Base-by-base conservation (phyloP, 192 early-diverging fungal species). In the Pecoramyces ruminantium region DNA sequence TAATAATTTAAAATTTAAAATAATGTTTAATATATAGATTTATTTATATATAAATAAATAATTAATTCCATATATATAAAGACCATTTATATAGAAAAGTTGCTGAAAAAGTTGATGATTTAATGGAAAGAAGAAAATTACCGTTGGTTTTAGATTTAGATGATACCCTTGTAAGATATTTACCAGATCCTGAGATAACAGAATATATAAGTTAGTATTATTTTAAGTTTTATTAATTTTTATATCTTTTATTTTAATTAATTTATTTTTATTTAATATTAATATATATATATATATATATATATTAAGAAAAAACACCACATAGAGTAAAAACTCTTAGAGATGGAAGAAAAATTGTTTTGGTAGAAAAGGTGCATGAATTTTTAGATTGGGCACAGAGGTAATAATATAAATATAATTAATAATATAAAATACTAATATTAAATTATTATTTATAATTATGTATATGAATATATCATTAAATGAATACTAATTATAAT, bases 131-230 rank as follows among this genome's bases (percentile, higher is more conserved):
- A 27, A 83, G 91, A 77, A 86, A 86, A 40, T 82, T 94, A 13
- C 93, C 93, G 1, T 87, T 94, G 25, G 93, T 94, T 0, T 84
- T 94, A 28, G 93, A 94, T 84, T 83, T 94, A 42, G 93, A 94
- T 83, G 93, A 94, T 82, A 94, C 93, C 0, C 84, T 94, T 0
- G 92, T 94, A 21, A 85, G 91, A 78, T 92, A 92, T 86, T 90
- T 93, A 0, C 88, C 91, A 27, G 88, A 90, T 79, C 39, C 78
- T 8, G 86, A 83, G 51, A 84, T 81, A 25, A 29, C 30, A 17
- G 78, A 67, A 28, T 51, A 51, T 51, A 21, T 21, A 51, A 51
- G 42, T 51, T 21, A 51, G 6, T 14, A 14, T 39, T 39, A 39
- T 39, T 39, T 39, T 13, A 13, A 13, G 1, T 13, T 39, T 39